These are phyloP conservation scores for Mycena indigotica DNA, from an alignment of 768 basidiomycete genomes.

Conservation along the genomic window DNA sequence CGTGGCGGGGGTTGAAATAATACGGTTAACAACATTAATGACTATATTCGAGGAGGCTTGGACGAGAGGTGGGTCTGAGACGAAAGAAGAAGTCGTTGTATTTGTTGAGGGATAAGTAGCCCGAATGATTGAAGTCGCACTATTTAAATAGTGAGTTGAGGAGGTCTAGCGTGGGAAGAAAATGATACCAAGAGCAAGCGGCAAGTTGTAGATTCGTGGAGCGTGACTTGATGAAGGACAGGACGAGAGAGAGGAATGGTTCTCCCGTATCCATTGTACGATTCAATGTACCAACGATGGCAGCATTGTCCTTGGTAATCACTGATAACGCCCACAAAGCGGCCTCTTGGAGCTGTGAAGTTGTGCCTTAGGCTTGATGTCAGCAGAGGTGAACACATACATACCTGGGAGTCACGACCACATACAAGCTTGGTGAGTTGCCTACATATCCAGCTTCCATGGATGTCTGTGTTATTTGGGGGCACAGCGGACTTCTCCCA, in stretches of 20 bases:
- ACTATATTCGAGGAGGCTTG: conserved; percentile 56
- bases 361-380: background rate
- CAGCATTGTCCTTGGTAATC: conserved; percentile 62
- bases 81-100: conserved; percentile 8
- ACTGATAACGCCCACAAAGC: conserved; percentile 65
- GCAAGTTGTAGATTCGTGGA: conserved; percentile 65
- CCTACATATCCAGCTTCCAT: conserved; percentile 63
- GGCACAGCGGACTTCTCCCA: conserved; percentile 67
- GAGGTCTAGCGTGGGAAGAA: background rate
- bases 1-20: conserved; percentile 45
- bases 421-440: conserved; percentile 51
- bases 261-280: conserved; percentile 26
- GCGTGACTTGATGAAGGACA: conserved; percentile 61
- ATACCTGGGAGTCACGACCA: conserved; percentile 60
- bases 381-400: background rate
- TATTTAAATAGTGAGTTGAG: conserved; percentile 27
- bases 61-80: conserved; percentile 35
- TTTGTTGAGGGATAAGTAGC: conserved; percentile 39
- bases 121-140: conserved; percentile 65
- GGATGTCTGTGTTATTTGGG: conserved; percentile 40
- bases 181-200: conserved; percentile 64
- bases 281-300: conserved; percentile 51
- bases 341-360: conserved; percentile 62
- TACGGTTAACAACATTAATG: conserved; percentile 69
- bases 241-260: conserved; percentile 45